Conservation (phyloP, 2,329 filamentous ascomycete genomes). For the Blumeria graminis region DNA sequence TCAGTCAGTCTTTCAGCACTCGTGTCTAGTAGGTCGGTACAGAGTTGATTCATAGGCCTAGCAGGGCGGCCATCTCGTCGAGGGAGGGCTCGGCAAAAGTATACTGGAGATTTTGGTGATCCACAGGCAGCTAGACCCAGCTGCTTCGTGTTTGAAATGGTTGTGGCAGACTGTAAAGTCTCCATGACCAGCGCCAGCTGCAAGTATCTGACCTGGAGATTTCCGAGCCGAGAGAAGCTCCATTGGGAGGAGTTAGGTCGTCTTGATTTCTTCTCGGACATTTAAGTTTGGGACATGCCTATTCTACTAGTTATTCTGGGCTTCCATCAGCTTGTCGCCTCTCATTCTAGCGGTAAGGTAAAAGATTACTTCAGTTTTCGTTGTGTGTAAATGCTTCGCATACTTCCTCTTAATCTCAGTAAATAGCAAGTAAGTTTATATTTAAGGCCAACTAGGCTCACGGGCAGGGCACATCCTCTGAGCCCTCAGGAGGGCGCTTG, state of each 20-base stretch:
- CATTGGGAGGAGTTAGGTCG: neutral
- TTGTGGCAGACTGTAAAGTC: neutral
- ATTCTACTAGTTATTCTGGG: too few relatives aligned
- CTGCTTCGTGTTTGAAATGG: neutral
- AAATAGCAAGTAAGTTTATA: too few relatives aligned
- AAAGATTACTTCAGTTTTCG: too few relatives aligned
- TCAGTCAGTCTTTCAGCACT: neutral
- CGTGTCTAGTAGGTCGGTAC: neutral
- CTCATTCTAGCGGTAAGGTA: too few relatives aligned
- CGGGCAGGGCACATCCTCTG: too few relatives aligned
- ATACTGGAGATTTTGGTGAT: neutral
- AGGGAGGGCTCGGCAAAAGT: neutral
- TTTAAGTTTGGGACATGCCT: too few relatives aligned
- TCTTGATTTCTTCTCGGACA: too few relatives aligned
- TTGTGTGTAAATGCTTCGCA: too few relatives aligned
- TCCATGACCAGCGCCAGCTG: neutral
- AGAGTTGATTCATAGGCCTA: neutral
- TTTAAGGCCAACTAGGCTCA: too few relatives aligned
- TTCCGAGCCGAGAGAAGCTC: neutral
- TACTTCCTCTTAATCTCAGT: too few relatives aligned
- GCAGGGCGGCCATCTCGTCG: neutral
- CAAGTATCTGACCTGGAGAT: neutral
- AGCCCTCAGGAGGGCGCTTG: too few relatives aligned
- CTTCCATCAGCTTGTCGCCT: too few relatives aligned
- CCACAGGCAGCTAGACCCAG: neutral